phyloP scores from a whole-genome alignment of 495 filamentous ascomycete species.

The Viridothelium virens region DNA sequence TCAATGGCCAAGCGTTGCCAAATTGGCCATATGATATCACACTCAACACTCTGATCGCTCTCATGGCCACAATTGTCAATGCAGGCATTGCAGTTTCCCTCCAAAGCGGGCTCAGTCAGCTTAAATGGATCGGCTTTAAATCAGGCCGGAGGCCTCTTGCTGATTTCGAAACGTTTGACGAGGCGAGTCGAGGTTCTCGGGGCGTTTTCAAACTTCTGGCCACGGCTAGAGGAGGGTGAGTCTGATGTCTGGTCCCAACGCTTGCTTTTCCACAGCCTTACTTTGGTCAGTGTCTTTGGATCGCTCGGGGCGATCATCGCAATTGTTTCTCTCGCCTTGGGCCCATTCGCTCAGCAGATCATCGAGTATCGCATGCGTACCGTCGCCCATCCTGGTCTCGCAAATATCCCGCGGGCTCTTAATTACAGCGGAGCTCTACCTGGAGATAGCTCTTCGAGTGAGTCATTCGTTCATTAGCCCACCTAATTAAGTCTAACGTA shows the following conservation, averaged over 20 bases:
- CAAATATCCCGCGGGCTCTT: constrained; percentile 2
- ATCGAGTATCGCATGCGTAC: constrained; percentile 1
- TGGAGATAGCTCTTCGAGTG: constrained; percentile 2
- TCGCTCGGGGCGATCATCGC: not conserved
- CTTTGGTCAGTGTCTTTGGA: not conserved
- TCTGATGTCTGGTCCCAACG: not conserved
- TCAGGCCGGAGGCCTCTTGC: not conserved
- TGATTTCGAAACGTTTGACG: constrained; percentile 1
- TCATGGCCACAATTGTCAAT: constrained; percentile 1
- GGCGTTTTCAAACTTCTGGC: constrained; percentile 3
- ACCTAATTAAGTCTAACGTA: not conserved
- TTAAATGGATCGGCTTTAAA: constrained; percentile 2
- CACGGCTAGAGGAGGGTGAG: not conserved
- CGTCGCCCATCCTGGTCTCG: not conserved
- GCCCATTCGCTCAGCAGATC: constrained; percentile 6
- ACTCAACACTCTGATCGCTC: constrained; percentile 5
- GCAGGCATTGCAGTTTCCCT: constrained; percentile 1
- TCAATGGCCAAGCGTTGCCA: constrained; percentile 1
- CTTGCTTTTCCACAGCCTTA: not conserved
- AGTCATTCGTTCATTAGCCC: not conserved
- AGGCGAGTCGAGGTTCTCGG: constrained; percentile 4
- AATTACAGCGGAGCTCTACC: constrained; percentile 8
- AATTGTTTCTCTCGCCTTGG: constrained; percentile 1
- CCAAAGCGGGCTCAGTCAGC: constrained; percentile 7
- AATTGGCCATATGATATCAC: constrained; percentile 6